Base-by-base conservation (phyloP, 2,329 filamentous ascomycete species). In the Teratosphaeria gauchensis region DNA sequence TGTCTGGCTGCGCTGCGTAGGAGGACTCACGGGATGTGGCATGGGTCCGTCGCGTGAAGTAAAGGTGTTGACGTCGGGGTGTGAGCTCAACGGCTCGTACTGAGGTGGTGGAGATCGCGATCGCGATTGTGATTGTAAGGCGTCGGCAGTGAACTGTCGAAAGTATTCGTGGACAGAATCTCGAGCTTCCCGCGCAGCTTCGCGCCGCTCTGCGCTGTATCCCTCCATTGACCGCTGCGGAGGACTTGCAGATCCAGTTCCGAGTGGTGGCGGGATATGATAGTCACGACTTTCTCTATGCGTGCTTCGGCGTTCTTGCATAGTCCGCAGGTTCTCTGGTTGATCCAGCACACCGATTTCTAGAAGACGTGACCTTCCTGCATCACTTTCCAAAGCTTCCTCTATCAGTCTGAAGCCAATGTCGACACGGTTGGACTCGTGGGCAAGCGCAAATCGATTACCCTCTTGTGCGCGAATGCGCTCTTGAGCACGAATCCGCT, bases 401-500 rank as follows among this genome's bases (percentile, higher is more conserved):
- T 70, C 67, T 33, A 70, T 67, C 12, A 71, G 62, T 5, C 68
- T 59, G 60, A 70, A 69, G 31, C 69, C 69, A 30, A 71, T 66
- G 48, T 71, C 69, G 8, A 70, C 60, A 19, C 60, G 59, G 1
- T 58, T 62, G 11, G 60, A 59, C 55, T 68, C 66, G 30, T 62
- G 57, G 6, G 56, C 56, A 28, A 65, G 56, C 14, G 63, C 68
- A 56, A 69, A 68, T 4, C 65, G 60, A 51, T 68, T 63, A 56
- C 65, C 67, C 9, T 68, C 61, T n/a, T 56, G 63, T 16, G 57
- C 57, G 16, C 72, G 74, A 11, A 74, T 71, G n/a, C 74, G 72
- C 11, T 64, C 58, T 52, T 66, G 65, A 14, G 55, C 52, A 4
- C 56, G 61, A 28, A 71, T 66, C 19, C 69, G 65, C 35, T 58